A percentile compares a stretch with the other conserved stretches of the same genome.
Conservation (phyloP, 192 early-diverging fungal species). For the Martensiomyces pterosporus region DNA sequence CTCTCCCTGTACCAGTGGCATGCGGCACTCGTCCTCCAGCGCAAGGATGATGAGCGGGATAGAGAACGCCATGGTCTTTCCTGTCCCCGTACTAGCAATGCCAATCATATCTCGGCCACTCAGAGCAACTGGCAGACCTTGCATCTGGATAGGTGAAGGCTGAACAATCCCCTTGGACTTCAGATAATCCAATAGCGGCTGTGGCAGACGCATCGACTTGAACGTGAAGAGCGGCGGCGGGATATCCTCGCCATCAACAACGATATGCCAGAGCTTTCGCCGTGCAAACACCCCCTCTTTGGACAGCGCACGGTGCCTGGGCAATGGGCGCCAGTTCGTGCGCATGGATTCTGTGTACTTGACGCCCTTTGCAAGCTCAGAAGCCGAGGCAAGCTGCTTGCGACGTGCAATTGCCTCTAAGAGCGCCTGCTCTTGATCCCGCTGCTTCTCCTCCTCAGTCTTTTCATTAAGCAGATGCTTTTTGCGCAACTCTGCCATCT, state of each 20-base stretch:
- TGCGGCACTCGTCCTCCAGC: constrained; percentile 84
- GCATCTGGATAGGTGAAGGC: constrained; percentile 96
- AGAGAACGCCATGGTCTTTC: constrained; percentile 93
- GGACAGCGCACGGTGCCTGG: constrained; percentile 60
- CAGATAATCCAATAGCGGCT: constrained; percentile 73
- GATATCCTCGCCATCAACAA: constrained; percentile 80
- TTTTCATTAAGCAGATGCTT: constrained; percentile 59
- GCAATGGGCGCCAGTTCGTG: constrained; percentile 80
- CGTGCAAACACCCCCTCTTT: constrained; percentile 52
- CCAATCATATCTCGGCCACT: constrained; percentile 97
- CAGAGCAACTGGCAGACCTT: constrained; percentile 90
- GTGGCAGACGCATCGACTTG: constrained; percentile 82
- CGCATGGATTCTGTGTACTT: constrained; percentile 82
- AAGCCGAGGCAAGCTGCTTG: constrained; percentile 78
- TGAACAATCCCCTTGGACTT: constrained; percentile 74
- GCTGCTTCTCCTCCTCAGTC: constrained; percentile 72
- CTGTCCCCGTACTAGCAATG: constrained; percentile 96
- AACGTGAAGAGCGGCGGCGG: constrained; percentile 84
- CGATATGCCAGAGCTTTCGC: constrained; percentile 84
- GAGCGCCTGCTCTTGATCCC: constrained; percentile 81
- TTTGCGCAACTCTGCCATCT: constrained; percentile 71
- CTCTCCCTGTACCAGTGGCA: constrained; percentile 79
- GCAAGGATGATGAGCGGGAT: constrained; percentile 89
- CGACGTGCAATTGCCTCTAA: constrained; percentile 73
- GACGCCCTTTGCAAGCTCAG: constrained; percentile 83